Conservation (phyloP, 805 yeast genomes). For the Lachancea fermentati region DNA sequence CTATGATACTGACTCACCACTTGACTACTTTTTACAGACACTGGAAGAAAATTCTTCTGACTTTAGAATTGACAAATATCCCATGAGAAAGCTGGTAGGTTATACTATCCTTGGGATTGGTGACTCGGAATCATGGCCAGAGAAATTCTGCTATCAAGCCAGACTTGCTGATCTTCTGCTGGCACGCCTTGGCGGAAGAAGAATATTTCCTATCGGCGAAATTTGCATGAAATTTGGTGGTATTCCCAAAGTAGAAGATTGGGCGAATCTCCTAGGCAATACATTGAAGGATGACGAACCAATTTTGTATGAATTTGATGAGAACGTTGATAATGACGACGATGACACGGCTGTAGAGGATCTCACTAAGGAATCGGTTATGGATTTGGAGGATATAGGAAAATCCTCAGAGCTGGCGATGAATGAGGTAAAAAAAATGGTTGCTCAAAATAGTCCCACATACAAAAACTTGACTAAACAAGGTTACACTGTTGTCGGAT, state of each 20-base stretch:
- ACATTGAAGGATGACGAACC: constrained; percentile 70
- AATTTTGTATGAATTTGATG: constrained; percentile 51
- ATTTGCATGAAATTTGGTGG: constrained; percentile 74
- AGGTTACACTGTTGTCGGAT: constrained; percentile 89
- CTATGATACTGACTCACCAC: constrained; percentile 87
- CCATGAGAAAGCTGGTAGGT: constrained; percentile 63
- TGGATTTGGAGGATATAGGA: constrained; percentile 90
- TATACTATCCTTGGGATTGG: constrained; percentile 86
- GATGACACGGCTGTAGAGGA: constrained; percentile 36
- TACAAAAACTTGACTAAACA: constrained; percentile 83
- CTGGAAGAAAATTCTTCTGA: constrained; percentile 77
- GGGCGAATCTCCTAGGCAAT: constrained; percentile 57
- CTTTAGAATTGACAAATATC: constrained; percentile 79
- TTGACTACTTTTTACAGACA: constrained; percentile 79
- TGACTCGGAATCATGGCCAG: constrained; percentile 80
- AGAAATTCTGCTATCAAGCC: constrained; percentile 84
- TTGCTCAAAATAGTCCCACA: constrained; percentile 83
- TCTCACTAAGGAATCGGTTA: constrained; percentile 37
- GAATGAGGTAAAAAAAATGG: constrained; percentile 67
- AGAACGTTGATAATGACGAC: constrained; percentile 50
- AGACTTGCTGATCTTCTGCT: constrained; percentile 64
- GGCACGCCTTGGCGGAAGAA: constrained; percentile 78
- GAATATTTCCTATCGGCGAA: constrained; percentile 78
- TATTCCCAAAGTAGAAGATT: constrained; percentile 53
- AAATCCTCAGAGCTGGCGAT: constrained; percentile 29